Base-by-base conservation (phyloP, 805 yeast genomes). In the Candida fluviatilis region DNA sequence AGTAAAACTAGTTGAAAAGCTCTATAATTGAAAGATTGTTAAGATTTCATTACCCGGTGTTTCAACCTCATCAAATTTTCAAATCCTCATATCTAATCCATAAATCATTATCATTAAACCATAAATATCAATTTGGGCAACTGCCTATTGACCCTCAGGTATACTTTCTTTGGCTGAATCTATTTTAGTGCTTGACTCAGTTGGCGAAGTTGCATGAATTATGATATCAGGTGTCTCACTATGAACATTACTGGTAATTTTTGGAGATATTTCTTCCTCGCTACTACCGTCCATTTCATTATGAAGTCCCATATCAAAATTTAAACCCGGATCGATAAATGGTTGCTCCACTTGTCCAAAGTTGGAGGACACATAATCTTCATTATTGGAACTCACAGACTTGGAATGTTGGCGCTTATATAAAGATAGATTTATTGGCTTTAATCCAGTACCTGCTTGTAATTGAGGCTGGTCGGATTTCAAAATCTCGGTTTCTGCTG, bases 251-350 rank as follows among this genome's bases (percentile, higher is more conserved):
- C 15, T 18, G 16, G 32, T 19, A 19, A 33, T 23, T 23, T 33
- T 33, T 13, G 35, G 28, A 8, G 24, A 33, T 4, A 17, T 13
- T 33, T 33, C 35, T 14, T 33, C 35, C 6, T 33, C 38, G 19
- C 34, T 38, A 31, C 33, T 26, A n/a, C 27, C 25, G 14, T 29
- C 30, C 27, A 30, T n/a, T 15, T 16, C 23, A 31, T 34, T 35
- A 29, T 25, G 25, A 5, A 13, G 5, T 19, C 14, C 35, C 28
- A 55, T 45, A 28, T 52, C 63, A 36, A 61, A 65, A 35, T 66
- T 69, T 23, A 66, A 61, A 39, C 66, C 72, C n/a, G 69, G 66
- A 19, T 72, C 73, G 5, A 77, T 68, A 30, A 72, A 47, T 0
- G 77, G 69, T 37, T 23, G 21, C 18, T 33, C 35, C 68, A 58